A percentile compares a stretch with the other conserved stretches of the same genome.
Conservation (phyloP, 1,139 yeast genomes). For the Meyerozyma carpophila region DNA sequence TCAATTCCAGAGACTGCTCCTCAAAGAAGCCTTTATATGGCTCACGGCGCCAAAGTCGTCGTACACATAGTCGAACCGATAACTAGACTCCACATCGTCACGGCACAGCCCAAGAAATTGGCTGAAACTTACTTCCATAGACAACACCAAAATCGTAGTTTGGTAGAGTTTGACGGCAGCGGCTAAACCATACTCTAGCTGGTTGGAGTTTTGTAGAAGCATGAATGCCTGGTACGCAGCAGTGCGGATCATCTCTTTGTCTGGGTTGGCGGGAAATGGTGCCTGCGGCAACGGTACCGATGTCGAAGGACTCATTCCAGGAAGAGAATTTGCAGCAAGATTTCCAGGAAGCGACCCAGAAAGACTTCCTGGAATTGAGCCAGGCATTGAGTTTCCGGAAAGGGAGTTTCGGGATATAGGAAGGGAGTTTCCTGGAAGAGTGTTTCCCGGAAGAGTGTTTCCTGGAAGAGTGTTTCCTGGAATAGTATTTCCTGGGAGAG, state of each 20-base stretch:
- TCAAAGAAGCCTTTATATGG: constrained; percentile 27
- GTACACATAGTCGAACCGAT: constrained; percentile 39
- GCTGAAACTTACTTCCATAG: constrained; percentile 28
- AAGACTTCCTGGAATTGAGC: no score
- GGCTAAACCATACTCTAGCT: constrained; percentile 36
- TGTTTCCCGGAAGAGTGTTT: no score
- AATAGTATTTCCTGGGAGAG: no score
- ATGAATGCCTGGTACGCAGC: constrained; percentile 35
- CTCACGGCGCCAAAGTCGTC: constrained; percentile 46
- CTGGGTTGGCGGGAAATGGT: neutral
- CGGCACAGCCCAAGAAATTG: constrained; percentile 39
- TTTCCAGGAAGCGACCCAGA: no score
- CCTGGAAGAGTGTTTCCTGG: no score
- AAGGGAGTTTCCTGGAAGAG: no score
- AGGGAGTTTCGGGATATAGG: no score
- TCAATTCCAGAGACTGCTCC: neutral
- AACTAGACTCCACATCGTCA: constrained; percentile 13
- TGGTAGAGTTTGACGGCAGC: constrained; percentile 31
- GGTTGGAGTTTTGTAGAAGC: constrained; percentile 24
- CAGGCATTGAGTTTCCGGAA: no score
- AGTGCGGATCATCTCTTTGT: constrained; percentile 16
- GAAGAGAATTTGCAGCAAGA: no score
- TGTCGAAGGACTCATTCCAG: neutral
- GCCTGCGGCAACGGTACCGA: neutral
- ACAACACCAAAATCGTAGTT: constrained; percentile 23